Conservation (phyloP, 164 flowering plant species). For the Stephania japonica region DNA sequence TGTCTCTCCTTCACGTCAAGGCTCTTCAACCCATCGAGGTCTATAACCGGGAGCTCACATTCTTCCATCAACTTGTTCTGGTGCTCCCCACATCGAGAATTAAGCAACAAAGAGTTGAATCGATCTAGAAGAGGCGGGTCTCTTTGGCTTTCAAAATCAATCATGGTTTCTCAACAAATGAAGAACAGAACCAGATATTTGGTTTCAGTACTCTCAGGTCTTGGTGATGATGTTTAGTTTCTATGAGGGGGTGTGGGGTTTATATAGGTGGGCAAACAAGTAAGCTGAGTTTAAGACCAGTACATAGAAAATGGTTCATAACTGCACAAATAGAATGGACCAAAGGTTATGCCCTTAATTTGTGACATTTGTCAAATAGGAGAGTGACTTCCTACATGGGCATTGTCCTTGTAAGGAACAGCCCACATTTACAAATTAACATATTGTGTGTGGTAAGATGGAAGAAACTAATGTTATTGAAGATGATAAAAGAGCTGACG, state of each 20-base stretch:
- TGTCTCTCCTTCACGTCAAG: slow-evolving; percentile 16
- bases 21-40: slow-evolving; percentile 36
- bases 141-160: slow-evolving; percentile 18
- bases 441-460: not conserved
- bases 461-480: not conserved
- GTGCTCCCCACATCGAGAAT: not conserved
- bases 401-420: slow-evolving; percentile 16
- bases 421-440: slow-evolving; percentile 17
- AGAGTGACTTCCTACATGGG: slow-evolving; percentile 13
- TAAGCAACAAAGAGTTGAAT: slow-evolving; percentile 23
- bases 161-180: slow-evolving; percentile 13
- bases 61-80: slow-evolving; percentile 18
- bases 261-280: slow-evolving; percentile 11
- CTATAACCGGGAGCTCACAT: slow-evolving; percentile 64
- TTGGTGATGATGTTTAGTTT: not conserved
- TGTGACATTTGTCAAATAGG: slow-evolving; percentile 40
- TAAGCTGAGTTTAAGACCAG: not conserved
- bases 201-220: not conserved
- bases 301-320: not conserved
- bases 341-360: slow-evolving; percentile 19
- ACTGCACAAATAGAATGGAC: slow-evolving; percentile 30
- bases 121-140: slow-evolving; percentile 47
- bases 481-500: slow-evolving; percentile 8
- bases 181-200: not conserved
- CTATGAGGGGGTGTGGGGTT: not conserved